A percentile compares a stretch with the other conserved stretches of the same genome.
These are phyloP conservation scores for Sorghum bicolor DNA, from an alignment of 176 grass and related monocot genomes.

Conservation along the genomic window Sorghum_bicolor_NCBIv3 NC_012878.2:50981501-50982000, in stretches of 20 bases:
- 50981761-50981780: background rate
- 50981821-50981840: background rate
- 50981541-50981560: background rate
- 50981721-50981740: no score
- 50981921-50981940: background rate
- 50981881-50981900: background rate
- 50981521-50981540: background rate
- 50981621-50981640: background rate
- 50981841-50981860: background rate
- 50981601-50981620: background rate
- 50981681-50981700: background rate
- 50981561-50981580: background rate
- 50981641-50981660: no score
- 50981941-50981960: background rate
- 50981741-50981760: background rate
- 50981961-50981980: background rate
- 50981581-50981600: background rate
- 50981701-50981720: background rate
- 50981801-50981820: background rate
- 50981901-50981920: background rate
- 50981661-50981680: no score
- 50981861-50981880: background rate
- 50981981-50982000: background rate
- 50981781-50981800: background rate
- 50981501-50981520: background rate